A percentile compares a stretch with the other conserved stretches of the same genome.
Conservation (phyloP, 208 protist genomes). For the Borovskyia barvae region DNA sequence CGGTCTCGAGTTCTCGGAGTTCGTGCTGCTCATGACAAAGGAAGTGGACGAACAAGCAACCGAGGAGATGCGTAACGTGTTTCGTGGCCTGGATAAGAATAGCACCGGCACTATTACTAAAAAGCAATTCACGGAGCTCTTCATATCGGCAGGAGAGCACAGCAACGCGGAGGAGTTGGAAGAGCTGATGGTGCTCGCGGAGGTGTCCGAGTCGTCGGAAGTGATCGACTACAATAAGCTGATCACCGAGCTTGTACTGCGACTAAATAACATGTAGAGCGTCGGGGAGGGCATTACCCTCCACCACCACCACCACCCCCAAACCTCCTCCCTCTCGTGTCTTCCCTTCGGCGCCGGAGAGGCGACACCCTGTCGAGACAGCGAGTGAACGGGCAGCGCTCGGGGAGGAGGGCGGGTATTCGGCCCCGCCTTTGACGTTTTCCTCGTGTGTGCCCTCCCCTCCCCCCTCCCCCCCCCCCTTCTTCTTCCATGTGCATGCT, state of each 20-base stretch:
- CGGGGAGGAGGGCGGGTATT: too few relatives aligned
- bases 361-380: background rate
- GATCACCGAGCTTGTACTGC: conserved; percentile 45
- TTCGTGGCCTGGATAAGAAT: conserved; percentile 72
- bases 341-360: too few relatives aligned
- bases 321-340: too few relatives aligned
- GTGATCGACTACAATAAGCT: conserved; percentile 78
- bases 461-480: too few relatives aligned
- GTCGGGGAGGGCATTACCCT: too few relatives aligned
- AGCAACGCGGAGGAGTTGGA: conserved; percentile 81
- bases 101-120: conserved; percentile 73
- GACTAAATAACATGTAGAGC: conserved; percentile 56
- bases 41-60: background rate
- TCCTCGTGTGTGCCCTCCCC: too few relatives aligned
- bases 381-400: too few relatives aligned
- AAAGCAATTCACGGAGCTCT: conserved; percentile 63
- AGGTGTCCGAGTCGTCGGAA: conserved; percentile 49
- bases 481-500: background rate
- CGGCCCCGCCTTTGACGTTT: too few relatives aligned
- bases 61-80: conserved; percentile 1
- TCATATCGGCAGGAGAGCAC: conserved; percentile 74
- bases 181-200: conserved; percentile 64
- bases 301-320: too few relatives aligned
- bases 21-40: conserved; percentile 5
- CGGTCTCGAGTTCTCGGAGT: conserved; percentile 92